Percentiles rank a stretch among this genome's conserved stretches.
Conservation (phyloP, 2,329 filamentous ascomycete genomes). For the Cryphonectria carpinicola region DNA sequence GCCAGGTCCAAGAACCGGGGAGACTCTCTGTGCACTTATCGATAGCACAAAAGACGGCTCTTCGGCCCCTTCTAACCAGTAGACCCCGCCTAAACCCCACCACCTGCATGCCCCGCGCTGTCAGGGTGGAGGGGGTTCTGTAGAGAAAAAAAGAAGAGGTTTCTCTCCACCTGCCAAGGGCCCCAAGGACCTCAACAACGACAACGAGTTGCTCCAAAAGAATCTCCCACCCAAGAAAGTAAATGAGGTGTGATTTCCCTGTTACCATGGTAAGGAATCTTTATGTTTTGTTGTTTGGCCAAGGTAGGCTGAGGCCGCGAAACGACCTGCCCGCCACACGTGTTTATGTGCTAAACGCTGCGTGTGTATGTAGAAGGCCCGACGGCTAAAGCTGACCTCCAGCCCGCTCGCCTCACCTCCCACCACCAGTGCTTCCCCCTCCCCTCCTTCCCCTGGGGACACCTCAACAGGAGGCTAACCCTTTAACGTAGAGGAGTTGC, state of each 20-base stretch:
- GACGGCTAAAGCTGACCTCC: not conserved
- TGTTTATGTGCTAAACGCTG: no score
- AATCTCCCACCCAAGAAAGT: not conserved
- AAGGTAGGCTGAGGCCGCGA: not conserved
- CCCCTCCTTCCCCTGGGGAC: not conserved
- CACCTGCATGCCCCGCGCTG: constrained; percentile 11
- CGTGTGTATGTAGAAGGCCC: not conserved
- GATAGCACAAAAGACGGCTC: constrained; percentile 5
- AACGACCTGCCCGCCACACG: no score
- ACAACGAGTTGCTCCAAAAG: not conserved
- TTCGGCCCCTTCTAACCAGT: not conserved
- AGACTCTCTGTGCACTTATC: constrained; percentile 9
- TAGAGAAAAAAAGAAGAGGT: not conserved
- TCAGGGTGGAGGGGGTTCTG: not conserved
- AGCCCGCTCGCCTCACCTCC: not conserved
- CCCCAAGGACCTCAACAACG: not conserved
- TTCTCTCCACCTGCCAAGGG: not conserved
- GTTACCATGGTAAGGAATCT: not conserved
- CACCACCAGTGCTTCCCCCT: not conserved
- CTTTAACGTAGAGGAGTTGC: not conserved
- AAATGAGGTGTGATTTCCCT: not conserved
- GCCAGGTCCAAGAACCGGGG: not conserved
- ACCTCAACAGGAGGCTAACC: not conserved
- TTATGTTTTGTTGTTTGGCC: no score
- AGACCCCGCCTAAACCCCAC: not conserved